Base-by-base conservation (phyloP, 371 early-diverging fungal species). In the Mortierella sp. region DNA sequence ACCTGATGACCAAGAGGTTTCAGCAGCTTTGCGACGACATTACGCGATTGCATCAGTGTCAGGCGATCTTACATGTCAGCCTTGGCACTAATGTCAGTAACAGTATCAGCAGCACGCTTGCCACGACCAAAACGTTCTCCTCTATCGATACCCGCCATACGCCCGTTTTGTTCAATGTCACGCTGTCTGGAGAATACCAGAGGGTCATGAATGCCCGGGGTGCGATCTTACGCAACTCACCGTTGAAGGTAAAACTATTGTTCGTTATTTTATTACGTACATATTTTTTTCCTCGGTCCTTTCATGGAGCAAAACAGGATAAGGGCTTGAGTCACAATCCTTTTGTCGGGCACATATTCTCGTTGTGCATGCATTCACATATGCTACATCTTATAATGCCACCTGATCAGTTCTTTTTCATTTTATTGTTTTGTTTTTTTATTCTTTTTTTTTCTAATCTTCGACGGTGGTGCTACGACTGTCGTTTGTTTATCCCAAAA, bases 141-240 rank as follows among this genome's bases (percentile, higher is more conserved):
- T 62, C 63, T 30, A 37, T 75, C 44, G 75, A 75, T 75, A 75
- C 75, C 69, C 69, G 50, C 51, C 60, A 50, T n/a, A 50, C 60
- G 6, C 42, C 41, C 23, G 61, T 56, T 2, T 53, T 70, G n/a
- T 75, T 62, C 63, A 75, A 75, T 51, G 67, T 75, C 27, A 69
- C 75, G 12, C 41, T 75, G 41, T 55, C 59, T 27, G 75, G 75
- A 46, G 48, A 64, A 19, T 75, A 75, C 55, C 69, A 58, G 46
- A 55, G 48, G 42, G 75, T 75, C 21, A 75, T 69, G 64, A 47
- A 58, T 17, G 75, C 75, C 17, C 63, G 75, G 42, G 75, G 75
- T 26, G 50, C 64, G 21, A 56, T 75, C 49, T 50, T 75, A 56
- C 75, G 75, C 41, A 68, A 60, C 55, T 63, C 48, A n/a, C 75